phyloP scores from a whole-genome alignment of 352 stramenopile species.

The Globisporangium mamillatum region DNA sequence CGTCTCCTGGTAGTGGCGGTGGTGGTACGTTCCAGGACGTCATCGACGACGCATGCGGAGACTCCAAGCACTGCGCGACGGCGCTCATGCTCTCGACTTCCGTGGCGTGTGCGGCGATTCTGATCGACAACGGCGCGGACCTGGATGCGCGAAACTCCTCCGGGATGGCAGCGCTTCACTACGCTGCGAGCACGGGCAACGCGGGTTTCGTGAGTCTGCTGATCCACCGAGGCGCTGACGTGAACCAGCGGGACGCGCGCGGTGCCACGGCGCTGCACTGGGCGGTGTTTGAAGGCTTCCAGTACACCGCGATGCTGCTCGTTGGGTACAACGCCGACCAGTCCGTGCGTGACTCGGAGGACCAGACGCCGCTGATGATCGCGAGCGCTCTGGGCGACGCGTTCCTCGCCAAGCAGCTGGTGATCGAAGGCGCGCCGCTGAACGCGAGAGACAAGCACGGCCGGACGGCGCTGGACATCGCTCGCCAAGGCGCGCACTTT shows the following conservation, averaged over 20 bases:
- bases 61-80: constrained; percentile 69
- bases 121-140: constrained; percentile 57
- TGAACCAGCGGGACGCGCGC: constrained; percentile 67
- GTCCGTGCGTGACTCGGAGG: constrained; percentile 57
- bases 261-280: constrained; percentile 77
- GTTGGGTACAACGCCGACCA: constrained; percentile 48
- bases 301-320: constrained; percentile 76
- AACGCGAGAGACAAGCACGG: constrained; percentile 67
- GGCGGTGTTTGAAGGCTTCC: constrained; percentile 83
- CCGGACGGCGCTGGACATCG: constrained; percentile 73
- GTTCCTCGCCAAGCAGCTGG: constrained; percentile 81
- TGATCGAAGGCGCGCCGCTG: constrained; percentile 72
- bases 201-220: constrained; percentile 69
- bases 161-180: constrained; percentile 79
- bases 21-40: constrained; percentile 34
- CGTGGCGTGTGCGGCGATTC: constrained; percentile 48
- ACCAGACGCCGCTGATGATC: constrained; percentile 83
- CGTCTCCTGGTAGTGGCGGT: not conserved
- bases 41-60: constrained; percentile 50
- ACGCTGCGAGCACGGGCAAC: constrained; percentile 76
- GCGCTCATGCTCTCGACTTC: constrained; percentile 77
- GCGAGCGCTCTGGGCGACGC: constrained; percentile 71
- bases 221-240: constrained; percentile 52
- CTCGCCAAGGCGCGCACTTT: constrained; percentile 60
- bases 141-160: constrained; percentile 63